These are phyloP conservation scores for Pyrenula aspistea DNA, from an alignment of 495 filamentous ascomycete species.

Conservation along the genomic window DNA sequence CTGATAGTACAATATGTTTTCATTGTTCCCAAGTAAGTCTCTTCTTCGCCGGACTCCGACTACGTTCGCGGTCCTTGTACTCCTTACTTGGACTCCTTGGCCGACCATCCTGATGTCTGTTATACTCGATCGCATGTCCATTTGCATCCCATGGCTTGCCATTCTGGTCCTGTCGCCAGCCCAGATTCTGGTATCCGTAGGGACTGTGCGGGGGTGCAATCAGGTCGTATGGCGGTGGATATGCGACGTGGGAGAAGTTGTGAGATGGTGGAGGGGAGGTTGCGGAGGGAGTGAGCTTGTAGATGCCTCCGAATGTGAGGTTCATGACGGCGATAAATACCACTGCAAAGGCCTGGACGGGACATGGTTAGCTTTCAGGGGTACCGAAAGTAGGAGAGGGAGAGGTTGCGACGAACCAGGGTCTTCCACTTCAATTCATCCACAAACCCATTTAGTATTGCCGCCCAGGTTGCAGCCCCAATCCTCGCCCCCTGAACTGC, in stretches of 20 bases:
- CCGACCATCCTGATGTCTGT: too few relatives aligned
- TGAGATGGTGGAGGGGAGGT: not conserved
- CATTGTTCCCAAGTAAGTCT: not conserved
- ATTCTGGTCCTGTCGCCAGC: not conserved
- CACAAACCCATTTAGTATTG: slow-evolving; percentile 64
- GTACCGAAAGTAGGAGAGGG: not conserved
- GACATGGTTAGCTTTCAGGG: not conserved
- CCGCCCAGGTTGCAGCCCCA: slow-evolving; percentile 66
- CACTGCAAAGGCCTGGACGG: not conserved
- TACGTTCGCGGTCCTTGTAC: not conserved
- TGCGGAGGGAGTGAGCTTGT: not conserved
- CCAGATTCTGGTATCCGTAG: not conserved
- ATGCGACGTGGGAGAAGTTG: not conserved
- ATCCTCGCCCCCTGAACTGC: slow-evolving; percentile 55
- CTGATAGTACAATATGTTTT: not conserved
- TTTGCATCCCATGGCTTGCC: not conserved
- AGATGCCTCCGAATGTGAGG: not conserved
- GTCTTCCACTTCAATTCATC: slow-evolving; percentile 64
- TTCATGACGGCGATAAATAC: not conserved
- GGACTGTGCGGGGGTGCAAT: not conserved
- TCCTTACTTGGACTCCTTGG: not conserved
- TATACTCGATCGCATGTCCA: not conserved
- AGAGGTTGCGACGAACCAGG: slow-evolving; percentile 36
- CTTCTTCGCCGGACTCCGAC: not conserved
- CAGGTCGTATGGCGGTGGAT: not conserved